Evolutionary conservation across 2,329 filamentous ascomycete species (phyloP).

Genomic region (Sarocladiaceae sp.): DNA sequence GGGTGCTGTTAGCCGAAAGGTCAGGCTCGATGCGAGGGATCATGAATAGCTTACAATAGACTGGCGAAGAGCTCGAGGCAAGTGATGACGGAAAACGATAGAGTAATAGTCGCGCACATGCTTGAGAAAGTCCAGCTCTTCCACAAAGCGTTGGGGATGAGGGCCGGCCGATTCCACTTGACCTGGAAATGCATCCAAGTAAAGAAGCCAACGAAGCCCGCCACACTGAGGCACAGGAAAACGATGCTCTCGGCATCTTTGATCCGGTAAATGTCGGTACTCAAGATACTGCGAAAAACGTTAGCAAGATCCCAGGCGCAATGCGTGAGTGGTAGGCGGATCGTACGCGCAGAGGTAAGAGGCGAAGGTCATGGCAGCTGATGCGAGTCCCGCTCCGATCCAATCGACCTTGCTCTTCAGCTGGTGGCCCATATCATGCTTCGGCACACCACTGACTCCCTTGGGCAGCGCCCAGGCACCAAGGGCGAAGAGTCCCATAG

Average conservation of each 20-base stretch:
- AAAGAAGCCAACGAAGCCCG: conserved; percentile 42
- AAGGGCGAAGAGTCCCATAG: conserved; percentile 26
- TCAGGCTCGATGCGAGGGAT: background rate
- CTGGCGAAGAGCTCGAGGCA: conserved; percentile 40
- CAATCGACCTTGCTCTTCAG: conserved; percentile 42
- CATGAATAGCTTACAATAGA: conserved; percentile 39
- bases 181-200: conserved; percentile 47
- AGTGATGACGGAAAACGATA: conserved; percentile 39
- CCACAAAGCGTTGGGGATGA: conserved; percentile 60
- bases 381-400: conserved; percentile 43
- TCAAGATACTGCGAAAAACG: conserved; percentile 22
- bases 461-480: conserved; percentile 30
- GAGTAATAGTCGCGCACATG: conserved; percentile 44
- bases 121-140: conserved; percentile 47
- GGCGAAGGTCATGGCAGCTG: conserved; percentile 38
- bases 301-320: conserved; percentile 6
- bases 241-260: conserved; percentile 35
- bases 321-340: background rate
- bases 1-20: background rate
- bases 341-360: conserved; percentile 49
- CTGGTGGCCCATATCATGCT: conserved; percentile 16
- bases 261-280: conserved; percentile 33
- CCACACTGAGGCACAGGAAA: conserved; percentile 35
- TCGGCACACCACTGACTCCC: conserved; percentile 9
- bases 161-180: conserved; percentile 36